These are phyloP conservation scores for Flaveria robusta DNA, from an alignment of 129 eudicot species.

Conservation along the genomic window DNA sequence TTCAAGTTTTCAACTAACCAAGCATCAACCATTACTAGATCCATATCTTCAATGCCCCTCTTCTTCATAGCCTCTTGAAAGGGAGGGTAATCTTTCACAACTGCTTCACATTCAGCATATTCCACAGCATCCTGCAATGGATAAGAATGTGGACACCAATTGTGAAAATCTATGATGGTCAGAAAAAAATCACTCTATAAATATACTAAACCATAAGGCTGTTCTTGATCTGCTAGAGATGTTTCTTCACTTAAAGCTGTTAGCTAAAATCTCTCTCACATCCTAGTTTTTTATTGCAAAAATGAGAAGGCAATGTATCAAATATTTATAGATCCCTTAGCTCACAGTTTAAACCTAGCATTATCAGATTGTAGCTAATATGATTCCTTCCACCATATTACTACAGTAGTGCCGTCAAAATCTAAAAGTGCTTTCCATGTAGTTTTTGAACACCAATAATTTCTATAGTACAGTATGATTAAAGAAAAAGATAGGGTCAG, in stretches of 20 bases:
- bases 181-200: not conserved
- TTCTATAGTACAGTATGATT: constrained; percentile 2
- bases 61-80: constrained; percentile 91
- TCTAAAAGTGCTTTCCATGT: not conserved
- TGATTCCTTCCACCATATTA: no score
- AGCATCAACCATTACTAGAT: constrained; percentile 94
- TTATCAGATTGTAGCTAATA: no score
- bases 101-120: constrained; percentile 94
- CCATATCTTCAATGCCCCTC: constrained; percentile 96
- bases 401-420: no score
- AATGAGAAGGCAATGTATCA: not conserved
- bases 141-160: constrained; percentile 15
- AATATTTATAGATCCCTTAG: no score
- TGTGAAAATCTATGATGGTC: not conserved
- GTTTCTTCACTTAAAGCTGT: constrained; percentile 9
- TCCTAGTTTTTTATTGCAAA: constrained; percentile 9
- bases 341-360: no score
- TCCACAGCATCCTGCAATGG: constrained; percentile 78
- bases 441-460: not conserved
- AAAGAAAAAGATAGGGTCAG: not conserved
- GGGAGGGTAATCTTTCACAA: constrained; percentile 79
- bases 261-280: not conserved
- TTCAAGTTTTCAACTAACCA: constrained; percentile 52
- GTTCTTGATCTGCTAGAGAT: not conserved
- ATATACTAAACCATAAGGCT: constrained; percentile 6